Percentiles rank a stretch among this genome's conserved stretches.
These are phyloP conservation scores for Clavispora vitiphila DNA, from an alignment of 805 yeast species.

Conservation along the genomic window DNA sequence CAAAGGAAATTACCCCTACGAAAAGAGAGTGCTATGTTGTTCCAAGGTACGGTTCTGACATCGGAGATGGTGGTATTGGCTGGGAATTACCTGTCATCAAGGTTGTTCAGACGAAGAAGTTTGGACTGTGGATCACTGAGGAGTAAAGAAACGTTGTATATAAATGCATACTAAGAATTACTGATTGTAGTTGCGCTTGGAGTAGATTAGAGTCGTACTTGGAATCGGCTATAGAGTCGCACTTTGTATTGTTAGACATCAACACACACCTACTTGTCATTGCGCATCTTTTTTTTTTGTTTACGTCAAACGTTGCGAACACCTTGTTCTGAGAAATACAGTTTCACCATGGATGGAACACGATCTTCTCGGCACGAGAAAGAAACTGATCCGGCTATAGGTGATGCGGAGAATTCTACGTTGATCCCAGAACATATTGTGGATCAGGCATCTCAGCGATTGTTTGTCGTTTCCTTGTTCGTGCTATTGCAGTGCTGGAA, in stretches of 20 bases:
- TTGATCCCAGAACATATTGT: slow-evolving; percentile 61
- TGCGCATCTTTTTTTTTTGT: neutral
- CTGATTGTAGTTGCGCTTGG: neutral
- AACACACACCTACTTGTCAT: neutral
- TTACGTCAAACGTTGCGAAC: neutral
- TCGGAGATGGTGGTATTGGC: slow-evolving; percentile 80
- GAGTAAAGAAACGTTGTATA: neutral
- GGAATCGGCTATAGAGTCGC: too few species aligned
- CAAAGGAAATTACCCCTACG: slow-evolving; percentile 57
- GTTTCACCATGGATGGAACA: neutral
- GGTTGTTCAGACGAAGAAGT: slow-evolving; percentile 62
- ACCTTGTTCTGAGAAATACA: neutral
- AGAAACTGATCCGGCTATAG: neutral
- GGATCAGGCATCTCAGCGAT: slow-evolving; percentile 74
- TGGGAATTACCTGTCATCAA: slow-evolving; percentile 84
- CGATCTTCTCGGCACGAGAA: neutral
- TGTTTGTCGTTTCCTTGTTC: slow-evolving; percentile 61
- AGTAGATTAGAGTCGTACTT: too few species aligned
- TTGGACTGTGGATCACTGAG: slow-evolving; percentile 63
- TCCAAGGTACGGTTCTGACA: slow-evolving; percentile 81
- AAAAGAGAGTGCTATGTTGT: slow-evolving; percentile 85
- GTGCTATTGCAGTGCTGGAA: slow-evolving; percentile 82
- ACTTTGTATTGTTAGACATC: neutral
- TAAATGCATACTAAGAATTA: neutral
- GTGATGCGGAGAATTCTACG: neutral